Evolutionary conservation across 306 rosid genomes (phyloP).

Genomic region (Dalbergia cochinchinensis): DNA sequence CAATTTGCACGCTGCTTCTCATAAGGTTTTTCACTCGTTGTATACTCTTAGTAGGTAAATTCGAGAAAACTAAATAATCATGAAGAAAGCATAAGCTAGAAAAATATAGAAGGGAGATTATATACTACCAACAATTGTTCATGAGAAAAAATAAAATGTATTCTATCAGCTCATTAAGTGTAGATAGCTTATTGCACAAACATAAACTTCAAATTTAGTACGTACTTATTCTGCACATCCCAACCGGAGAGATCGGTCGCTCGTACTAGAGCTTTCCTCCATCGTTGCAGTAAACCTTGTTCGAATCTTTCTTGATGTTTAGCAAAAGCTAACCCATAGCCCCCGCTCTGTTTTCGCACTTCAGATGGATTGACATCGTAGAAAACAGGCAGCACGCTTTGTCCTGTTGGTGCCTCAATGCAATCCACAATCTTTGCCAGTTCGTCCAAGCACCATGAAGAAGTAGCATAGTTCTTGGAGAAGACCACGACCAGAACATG

Average conservation of each 20-base stretch:
- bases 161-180: too few relatives aligned
- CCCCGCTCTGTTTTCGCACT: constrained; percentile 21
- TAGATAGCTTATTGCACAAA: too few relatives aligned
- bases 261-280: background rate
- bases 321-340: background rate
- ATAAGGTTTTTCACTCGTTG: too few relatives aligned
- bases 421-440: constrained; percentile 11
- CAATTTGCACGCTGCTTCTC: too few relatives aligned
- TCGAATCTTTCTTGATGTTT: background rate
- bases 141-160: too few relatives aligned
- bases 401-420: background rate
- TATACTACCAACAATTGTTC: too few relatives aligned
- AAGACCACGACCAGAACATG: constrained; percentile 18
- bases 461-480: constrained; percentile 25
- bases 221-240: constrained; percentile 29
- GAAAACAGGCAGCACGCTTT: constrained; percentile 13
- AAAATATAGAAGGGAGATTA: too few relatives aligned
- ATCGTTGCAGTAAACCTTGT: background rate
- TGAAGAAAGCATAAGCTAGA: too few relatives aligned
- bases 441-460: constrained; percentile 36
- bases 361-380: constrained; percentile 39
- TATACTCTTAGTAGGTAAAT: too few relatives aligned
- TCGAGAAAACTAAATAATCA: too few relatives aligned
- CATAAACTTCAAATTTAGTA: too few relatives aligned
- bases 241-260: constrained; percentile 29